phyloP scores from a whole-genome alignment of 768 basidiomycete genomes.

The Crucibulum laeve region DNA sequence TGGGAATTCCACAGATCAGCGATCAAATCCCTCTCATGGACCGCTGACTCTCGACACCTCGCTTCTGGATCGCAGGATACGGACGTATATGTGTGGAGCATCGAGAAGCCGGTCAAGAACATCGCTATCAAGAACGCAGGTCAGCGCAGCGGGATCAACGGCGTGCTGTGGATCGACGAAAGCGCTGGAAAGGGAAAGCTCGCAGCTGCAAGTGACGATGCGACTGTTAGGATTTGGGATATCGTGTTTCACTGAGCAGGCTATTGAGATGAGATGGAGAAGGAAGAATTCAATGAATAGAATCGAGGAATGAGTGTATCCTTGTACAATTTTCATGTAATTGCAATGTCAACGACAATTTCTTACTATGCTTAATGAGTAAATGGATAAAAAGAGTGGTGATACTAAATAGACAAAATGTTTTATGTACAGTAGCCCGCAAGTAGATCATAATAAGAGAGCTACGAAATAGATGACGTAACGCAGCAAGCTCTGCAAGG shows the following conservation, averaged over 20 bases:
- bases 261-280: not conserved
- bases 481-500: not conserved
- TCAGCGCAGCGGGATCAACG: constrained; percentile 79
- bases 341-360: no score
- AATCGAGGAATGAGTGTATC: no score
- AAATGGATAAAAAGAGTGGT: not conserved
- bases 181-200: constrained; percentile 53
- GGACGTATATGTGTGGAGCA: constrained; percentile 84
- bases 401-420: no score
- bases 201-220: constrained; percentile 78
- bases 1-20: constrained; percentile 89
- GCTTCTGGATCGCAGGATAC: constrained; percentile 94
- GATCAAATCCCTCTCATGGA: constrained; percentile 76
- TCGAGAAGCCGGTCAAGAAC: constrained; percentile 64
- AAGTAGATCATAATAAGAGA: no score
- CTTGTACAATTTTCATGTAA: no score
- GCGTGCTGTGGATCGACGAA: constrained; percentile 74
- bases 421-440: no score
- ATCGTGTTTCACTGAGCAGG: constrained; percentile 39
- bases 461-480: no score
- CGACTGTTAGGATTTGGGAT: constrained; percentile 70
- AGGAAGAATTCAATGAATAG: not conserved
- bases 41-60: constrained; percentile 66
- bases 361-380: no score
- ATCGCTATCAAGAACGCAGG: constrained; percentile 83